phyloP scores from a whole-genome alignment of 495 filamentous ascomycete species.

The Venustampulla echinocandica region DNA sequence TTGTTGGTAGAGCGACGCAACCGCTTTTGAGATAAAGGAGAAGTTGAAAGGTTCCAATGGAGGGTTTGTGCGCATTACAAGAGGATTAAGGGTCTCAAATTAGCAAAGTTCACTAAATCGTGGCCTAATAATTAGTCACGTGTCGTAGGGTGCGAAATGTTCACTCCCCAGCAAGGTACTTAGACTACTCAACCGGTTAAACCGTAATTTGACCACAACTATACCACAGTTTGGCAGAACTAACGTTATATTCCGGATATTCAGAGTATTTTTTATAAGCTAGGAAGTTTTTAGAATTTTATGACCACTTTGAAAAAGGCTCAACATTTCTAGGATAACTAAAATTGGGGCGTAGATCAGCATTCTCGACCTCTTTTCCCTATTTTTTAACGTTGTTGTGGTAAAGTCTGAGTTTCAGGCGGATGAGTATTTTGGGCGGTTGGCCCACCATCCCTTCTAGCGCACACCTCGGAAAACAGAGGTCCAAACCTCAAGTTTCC shows the following conservation, averaged over 20 bases:
- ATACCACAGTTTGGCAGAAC: too few species aligned
- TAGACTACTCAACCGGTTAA: too few species aligned
- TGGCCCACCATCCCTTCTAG: too few species aligned
- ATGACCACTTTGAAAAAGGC: background rate
- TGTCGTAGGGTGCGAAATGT: too few species aligned
- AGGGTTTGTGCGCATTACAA: background rate
- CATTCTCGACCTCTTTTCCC: background rate
- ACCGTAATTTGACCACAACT: too few species aligned
- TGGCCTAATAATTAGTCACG: too few species aligned
- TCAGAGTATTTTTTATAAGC: too few species aligned
- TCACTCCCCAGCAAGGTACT: too few species aligned
- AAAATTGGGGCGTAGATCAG: background rate
- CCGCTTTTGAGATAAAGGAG: constrained; percentile 3
- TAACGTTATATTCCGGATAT: too few species aligned
- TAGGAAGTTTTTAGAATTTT: background rate
- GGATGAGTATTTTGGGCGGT: too few species aligned
- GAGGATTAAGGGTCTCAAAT: background rate
- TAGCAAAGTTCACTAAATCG: background rate
- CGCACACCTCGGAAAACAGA: too few species aligned
- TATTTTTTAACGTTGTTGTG: background rate
- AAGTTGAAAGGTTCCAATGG: background rate
- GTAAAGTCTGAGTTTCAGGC: background rate
- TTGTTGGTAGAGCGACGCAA: constrained; percentile 2
- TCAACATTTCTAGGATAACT: background rate
- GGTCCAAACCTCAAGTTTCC: too few species aligned